Evolutionary conservation across 495 filamentous ascomycete species (phyloP).

Genomic region (Chaetomium cochliodes): DNA sequence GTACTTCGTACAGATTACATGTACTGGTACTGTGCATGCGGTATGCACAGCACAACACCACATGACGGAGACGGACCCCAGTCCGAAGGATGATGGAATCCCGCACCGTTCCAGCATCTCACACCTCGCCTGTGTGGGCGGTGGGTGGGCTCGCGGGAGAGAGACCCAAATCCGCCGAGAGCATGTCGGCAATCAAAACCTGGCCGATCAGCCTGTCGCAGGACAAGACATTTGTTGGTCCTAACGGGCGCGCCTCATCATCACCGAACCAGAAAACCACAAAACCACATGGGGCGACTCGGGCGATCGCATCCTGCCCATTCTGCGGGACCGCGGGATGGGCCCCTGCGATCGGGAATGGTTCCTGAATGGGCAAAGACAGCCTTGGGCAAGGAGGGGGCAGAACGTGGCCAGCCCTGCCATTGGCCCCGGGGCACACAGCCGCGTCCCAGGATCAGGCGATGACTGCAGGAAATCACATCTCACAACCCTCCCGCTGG

Average conservation of each 20-base stretch:
- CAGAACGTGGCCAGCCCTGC: slow-evolving; percentile 8
- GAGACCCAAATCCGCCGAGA: neutral
- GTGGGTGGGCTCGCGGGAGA: neutral
- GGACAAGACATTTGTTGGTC: neutral
- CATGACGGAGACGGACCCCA: neutral
- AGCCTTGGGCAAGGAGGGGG: slow-evolving; percentile 1
- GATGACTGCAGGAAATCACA: slow-evolving; percentile 33
- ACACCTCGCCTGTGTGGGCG: neutral
- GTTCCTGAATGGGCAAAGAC: slow-evolving; percentile 21
- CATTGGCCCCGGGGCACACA: slow-evolving; percentile 30
- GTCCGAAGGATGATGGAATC: slow-evolving; percentile 5
- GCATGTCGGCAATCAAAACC: neutral
- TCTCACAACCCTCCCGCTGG: slow-evolving; percentile 37
- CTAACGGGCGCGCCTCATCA: neutral
- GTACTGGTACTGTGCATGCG: neutral
- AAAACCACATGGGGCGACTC: slow-evolving; percentile 8
- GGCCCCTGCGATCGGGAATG: slow-evolving; percentile 22
- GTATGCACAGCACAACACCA: neutral
- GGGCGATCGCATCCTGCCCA: slow-evolving; percentile 10
- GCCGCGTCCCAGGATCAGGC: slow-evolving; percentile 34
- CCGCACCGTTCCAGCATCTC: neutral
- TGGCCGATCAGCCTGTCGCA: neutral
- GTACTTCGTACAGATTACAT: neutral
- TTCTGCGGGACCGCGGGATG: slow-evolving; percentile 12
- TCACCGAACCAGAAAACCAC: neutral